Conservation (phyloP, 2,329 filamentous ascomycete genomes). For the Beauveria pseudobassiana region DNA sequence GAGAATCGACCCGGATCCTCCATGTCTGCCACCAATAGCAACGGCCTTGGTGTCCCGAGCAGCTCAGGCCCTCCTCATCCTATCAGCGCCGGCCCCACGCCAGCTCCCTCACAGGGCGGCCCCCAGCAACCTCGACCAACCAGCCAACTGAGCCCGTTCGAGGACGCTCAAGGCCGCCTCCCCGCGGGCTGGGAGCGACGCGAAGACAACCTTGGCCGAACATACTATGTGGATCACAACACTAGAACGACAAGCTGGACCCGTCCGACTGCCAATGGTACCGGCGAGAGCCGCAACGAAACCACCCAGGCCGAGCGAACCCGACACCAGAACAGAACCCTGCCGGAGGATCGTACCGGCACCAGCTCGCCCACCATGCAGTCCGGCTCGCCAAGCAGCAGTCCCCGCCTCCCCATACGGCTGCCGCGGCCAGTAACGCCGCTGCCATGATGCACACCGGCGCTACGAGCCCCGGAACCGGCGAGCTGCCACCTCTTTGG, state of each 20-base stretch:
- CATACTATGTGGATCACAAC: constrained; percentile 98
- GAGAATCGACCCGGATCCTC: constrained; percentile 47
- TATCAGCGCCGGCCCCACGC: constrained; percentile 36
- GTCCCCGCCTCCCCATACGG: constrained; percentile 21
- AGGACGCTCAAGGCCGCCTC: constrained; percentile 88
- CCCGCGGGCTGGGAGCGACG: constrained; percentile 93
- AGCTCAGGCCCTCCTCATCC: constrained; percentile 38
- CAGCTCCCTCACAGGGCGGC: constrained; percentile 23
- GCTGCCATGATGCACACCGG: constrained; percentile 91
- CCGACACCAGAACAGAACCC: constrained; percentile 88
- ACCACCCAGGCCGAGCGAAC: constrained; percentile 90
- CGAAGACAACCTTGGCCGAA: constrained; percentile 89
- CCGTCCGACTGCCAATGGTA: constrained; percentile 72
- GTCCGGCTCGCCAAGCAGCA: constrained; percentile 38
- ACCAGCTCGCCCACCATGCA: constrained; percentile 79
- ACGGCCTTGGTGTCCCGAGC: constrained; percentile 31
- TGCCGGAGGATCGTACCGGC: constrained; percentile 92
- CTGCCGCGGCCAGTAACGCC: constrained; percentile 41
- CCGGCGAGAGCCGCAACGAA: constrained; percentile 62
- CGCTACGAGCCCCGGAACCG: constrained; percentile 83
- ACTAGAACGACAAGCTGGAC: constrained; percentile 96
- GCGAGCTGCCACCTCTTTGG: constrained; percentile 92
- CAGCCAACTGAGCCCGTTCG: constrained; percentile 73
- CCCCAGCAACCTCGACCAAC: constrained; percentile 24
- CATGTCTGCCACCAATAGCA: constrained; percentile 43